These are phyloP conservation scores for Dillenia suffruticosa DNA, from an alignment of 164 flowering plant genomes.

Conservation along the genomic window DNA sequence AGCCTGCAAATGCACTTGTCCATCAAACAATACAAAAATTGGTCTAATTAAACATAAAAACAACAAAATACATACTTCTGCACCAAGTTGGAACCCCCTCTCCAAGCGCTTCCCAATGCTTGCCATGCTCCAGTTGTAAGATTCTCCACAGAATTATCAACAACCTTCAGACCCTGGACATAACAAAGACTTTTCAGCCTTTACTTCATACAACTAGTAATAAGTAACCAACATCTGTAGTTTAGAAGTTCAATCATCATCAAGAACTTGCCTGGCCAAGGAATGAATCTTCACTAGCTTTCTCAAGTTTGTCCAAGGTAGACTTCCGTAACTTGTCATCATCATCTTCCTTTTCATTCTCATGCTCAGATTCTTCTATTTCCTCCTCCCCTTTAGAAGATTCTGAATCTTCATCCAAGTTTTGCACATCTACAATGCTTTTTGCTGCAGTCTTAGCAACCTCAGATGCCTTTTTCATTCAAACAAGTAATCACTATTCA, in stretches of 20 bases:
- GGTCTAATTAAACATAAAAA: too few species aligned
- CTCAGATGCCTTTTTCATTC: conserved; percentile 57
- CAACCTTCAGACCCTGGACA: conserved; percentile 79
- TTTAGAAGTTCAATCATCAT: too few species aligned
- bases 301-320: conserved; percentile 78
- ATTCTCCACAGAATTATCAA: conserved; percentile 86
- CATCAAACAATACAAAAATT: too few species aligned
- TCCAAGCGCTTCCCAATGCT: conserved; percentile 85
- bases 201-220: too few species aligned
- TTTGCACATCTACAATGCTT: conserved; percentile 58
- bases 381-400: conserved; percentile 48
- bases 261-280: conserved; percentile 74
- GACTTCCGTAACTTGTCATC: conserved; percentile 45
- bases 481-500: conserved; percentile 1
- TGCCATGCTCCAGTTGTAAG: conserved; percentile 98
- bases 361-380: conserved; percentile 26
- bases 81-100: conserved; percentile 70
- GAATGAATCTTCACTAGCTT: conserved; percentile 85
- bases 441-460: conserved; percentile 83
- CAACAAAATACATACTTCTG: conserved; percentile 56
- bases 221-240: too few species aligned
- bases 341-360: conserved; percentile 51
- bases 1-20: not conserved
- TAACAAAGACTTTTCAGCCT: not conserved
- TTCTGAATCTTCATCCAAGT: conserved; percentile 42